These are phyloP conservation scores for Macrotyloma uniflorum DNA, from an alignment of 306 rosid species.

Conservation along the genomic window DNA sequence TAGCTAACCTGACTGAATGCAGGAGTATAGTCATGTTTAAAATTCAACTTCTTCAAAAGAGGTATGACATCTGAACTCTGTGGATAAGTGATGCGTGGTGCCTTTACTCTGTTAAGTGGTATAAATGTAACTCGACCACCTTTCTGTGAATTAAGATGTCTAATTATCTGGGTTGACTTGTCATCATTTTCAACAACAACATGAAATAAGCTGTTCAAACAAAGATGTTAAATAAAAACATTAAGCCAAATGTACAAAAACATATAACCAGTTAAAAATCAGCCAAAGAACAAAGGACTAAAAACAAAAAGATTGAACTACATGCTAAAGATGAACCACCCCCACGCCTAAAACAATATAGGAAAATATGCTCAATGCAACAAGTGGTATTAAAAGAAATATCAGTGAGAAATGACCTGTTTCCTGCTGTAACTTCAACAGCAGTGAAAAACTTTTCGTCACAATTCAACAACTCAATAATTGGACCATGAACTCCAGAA, in stretches of 20 bases:
- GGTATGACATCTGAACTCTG: slow-evolving; percentile 93
- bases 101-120: slow-evolving; percentile 91
- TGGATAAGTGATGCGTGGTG: slow-evolving; percentile 75
- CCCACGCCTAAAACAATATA: background rate
- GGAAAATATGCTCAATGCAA: slow-evolving; percentile 14
- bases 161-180: slow-evolving; percentile 89
- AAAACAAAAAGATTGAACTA: background rate
- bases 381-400: background rate
- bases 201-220: slow-evolving; percentile 83
- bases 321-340: background rate
- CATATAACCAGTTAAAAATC: background rate
- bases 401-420: slow-evolving; percentile 58
- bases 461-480: slow-evolving; percentile 88
- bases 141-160: slow-evolving; percentile 81
- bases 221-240: slow-evolving; percentile 29
- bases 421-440: slow-evolving; percentile 97
- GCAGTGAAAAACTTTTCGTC: slow-evolving; percentile 94
- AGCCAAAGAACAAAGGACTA: background rate
- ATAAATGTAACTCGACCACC: slow-evolving; percentile 98
- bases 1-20: slow-evolving; percentile 92
- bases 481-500: slow-evolving; percentile 92
- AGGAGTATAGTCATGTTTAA: slow-evolving; percentile 50
- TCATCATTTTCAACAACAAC: slow-evolving; percentile 97
- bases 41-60: slow-evolving; percentile 73
- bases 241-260: slow-evolving; percentile 16